Conservation (phyloP, 345 rosid species). For the Populus simonii region DNA sequence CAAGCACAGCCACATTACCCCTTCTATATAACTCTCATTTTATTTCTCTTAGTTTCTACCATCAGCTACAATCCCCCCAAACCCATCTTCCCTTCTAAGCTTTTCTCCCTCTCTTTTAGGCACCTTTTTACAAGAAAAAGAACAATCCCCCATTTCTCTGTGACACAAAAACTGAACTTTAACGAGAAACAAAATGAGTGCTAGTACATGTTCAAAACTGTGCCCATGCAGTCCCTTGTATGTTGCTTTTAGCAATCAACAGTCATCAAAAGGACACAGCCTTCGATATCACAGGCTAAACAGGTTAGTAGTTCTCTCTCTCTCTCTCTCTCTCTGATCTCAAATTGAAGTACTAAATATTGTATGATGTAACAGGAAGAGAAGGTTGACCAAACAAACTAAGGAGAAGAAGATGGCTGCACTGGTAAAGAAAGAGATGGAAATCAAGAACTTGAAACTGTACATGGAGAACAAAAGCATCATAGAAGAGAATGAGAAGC, state of each 20-base stretch:
- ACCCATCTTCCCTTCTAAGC: not conserved
- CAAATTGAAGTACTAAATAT: not conserved
- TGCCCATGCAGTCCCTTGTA: constrained; percentile 4
- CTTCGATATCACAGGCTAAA: constrained; percentile 21
- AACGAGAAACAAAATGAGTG: constrained; percentile 18
- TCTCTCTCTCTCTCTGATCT: not conserved
- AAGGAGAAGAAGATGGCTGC: constrained; percentile 16
- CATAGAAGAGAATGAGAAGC: constrained; percentile 63
- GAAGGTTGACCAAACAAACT: constrained; percentile 18
- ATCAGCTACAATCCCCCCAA: not conserved
- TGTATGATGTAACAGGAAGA: constrained; percentile 31
- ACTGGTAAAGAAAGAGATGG: constrained; percentile 33
- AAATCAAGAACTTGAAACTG: constrained; percentile 57
- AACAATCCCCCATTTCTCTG: not conserved
- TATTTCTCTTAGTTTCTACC: constrained; percentile 3
- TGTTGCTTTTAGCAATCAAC: constrained; percentile 4
- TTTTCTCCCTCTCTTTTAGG: not conserved
- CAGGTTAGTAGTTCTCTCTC: constrained; percentile 19
- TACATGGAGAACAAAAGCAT: constrained; percentile 65
- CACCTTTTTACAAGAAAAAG: constrained; percentile 8
- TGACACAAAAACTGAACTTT: not conserved
- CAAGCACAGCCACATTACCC: constrained; percentile 8
- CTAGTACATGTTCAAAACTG: constrained; percentile 24
- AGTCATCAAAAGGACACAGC: constrained; percentile 16
- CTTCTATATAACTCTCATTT: constrained; percentile 30